Evolutionary conservation across 1,284 basidiomycete genomes (phyloP).

Genomic region (Tilletia caries): DNA sequence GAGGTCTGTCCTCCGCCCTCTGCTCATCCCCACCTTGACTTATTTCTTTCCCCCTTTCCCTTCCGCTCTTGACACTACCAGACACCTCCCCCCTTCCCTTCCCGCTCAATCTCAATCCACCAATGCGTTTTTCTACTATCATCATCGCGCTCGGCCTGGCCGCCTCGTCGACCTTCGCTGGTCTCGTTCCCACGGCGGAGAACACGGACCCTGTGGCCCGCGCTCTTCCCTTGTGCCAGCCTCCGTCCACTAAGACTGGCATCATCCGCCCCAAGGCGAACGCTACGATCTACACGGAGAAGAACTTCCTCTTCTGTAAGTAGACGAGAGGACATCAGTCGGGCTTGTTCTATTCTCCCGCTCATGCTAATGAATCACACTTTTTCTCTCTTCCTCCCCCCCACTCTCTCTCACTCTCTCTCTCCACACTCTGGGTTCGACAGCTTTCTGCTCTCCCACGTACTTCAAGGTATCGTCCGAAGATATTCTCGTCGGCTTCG

Average conservation of each 20-base stretch:
- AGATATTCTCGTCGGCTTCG: not conserved
- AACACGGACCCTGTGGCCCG: not conserved
- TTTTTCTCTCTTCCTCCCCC: not conserved
- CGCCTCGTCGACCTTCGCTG: not conserved
- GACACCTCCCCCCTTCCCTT: too few relatives aligned
- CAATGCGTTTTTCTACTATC: not conserved
- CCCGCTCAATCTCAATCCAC: too few relatives aligned
- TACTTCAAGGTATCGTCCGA: slow-evolving; percentile 3
- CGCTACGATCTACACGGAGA: not conserved
- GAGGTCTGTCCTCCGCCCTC: too few relatives aligned
- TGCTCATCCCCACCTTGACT: too few relatives aligned
- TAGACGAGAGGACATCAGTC: not conserved
- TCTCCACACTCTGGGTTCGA: not conserved
- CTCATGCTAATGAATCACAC: not conserved
- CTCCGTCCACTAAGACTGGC: not conserved
- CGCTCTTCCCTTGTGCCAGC: not conserved
- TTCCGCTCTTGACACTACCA: too few relatives aligned
- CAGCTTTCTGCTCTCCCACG: not conserved
- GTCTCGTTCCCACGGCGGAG: not conserved
- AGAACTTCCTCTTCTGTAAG: slow-evolving; percentile 3
- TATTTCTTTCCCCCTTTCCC: too few relatives aligned
- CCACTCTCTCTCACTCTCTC: not conserved
- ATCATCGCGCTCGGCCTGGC: not conserved
- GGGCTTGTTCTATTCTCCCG: not conserved
- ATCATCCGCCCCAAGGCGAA: slow-evolving; percentile 8